Evolutionary conservation across 805 yeast species (phyloP), one percentile per base, ranked within the genome.

Genomic region (Deakozyma indianensis): DNA sequence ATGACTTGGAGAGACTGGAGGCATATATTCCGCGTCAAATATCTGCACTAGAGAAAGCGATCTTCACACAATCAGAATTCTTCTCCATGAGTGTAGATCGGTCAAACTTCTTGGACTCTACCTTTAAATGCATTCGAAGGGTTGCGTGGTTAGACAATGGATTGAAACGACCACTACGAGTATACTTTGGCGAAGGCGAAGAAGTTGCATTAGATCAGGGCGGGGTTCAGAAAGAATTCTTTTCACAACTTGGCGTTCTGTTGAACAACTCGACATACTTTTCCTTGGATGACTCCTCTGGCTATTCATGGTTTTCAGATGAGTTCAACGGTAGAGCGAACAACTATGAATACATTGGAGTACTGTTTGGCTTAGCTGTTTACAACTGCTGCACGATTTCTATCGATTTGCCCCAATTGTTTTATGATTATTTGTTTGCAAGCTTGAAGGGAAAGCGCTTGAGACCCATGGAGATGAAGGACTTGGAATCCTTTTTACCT

Each of bases 141-240:
- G 18, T 20, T 32, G 38, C 38, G 9, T 4, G 7, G 18, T 7
- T 32, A 9, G 38, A n/a, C 5, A 4, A 4, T 32, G 38, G 38
- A 14, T n/a, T 32, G 18, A 32, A 32, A 20, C 38, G 38, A 5
- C 38, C 38, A 20, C 18, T 32, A 4, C 11, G 38, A 32, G 38
- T 32, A 7, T 32, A 32, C 18, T 32, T 32, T n/a, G 38, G 11
- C 5, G 38, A 7, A 5, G 38, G 38, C 18, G 38, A 32, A n/a
- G 38, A 32, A n/a, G 18, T 32, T 5, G 38, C 38, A 5, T n/a
- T 32, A 7, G 38, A 32, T n/a, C 38, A 32, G 18, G 38, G 38
- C 5, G 38, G 38, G 9, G 38, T 32, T n/a, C 38, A 32, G 16
- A 32, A 32, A 32, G 38, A 32, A n/a, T 32, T 32, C 38, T 32